Evolutionary conservation across 768 basidiomycete genomes (phyloP), one percentile per base, ranked within the genome.

Genomic region (Mycena haematopus): DNA sequence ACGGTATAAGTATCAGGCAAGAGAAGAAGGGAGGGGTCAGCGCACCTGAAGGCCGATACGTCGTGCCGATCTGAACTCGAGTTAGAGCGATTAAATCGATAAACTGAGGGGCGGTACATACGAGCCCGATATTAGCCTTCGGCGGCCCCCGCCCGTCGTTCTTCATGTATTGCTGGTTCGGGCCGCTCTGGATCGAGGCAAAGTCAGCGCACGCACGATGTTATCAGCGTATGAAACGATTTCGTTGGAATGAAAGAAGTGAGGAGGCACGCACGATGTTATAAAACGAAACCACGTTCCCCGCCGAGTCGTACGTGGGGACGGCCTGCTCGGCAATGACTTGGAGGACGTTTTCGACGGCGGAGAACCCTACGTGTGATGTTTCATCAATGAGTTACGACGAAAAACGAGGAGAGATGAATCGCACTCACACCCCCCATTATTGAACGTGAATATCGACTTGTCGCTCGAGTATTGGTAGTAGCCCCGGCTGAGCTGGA

Each of bases 401-500:
- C 8, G n/a, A n/a, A 24, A 19, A 24, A 1, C 14, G 25, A 11
- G 50, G 42, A 25, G 45, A 51, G 36, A n/a, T 7, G 29, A 71
- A 78, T n/a, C n/a, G 35, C 62, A 71, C 79, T 31, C 63, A 78
- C 84, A 85, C 36, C 81, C 71, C 24, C 68, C 69, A 60, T 83
- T 63, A 36, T 66, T 22, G 46, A 52, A 66, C 17, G 58, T 82
- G 72, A 84, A 80, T 72, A 86, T 79, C 0, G 82, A 80, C 0
- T 70, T 50, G 59, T 86, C 84, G 3, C 77, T 75, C 8, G 84
- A 84, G 44, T 73, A 77, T 63, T 81, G 72, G 56, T 79, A 84
- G 70, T 83, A 86, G 2, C 76, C 77, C 25, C 80, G 65, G 6
- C 84, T 85, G 22, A 85, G 74, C 70, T 85, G 86, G 62, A 85